A percentile compares a stretch with the other conserved stretches of the same genome.
phyloP scores from a whole-genome alignment of 2,329 filamentous ascomycete genomes.

The Clonostachys rhizophaga region DNA sequence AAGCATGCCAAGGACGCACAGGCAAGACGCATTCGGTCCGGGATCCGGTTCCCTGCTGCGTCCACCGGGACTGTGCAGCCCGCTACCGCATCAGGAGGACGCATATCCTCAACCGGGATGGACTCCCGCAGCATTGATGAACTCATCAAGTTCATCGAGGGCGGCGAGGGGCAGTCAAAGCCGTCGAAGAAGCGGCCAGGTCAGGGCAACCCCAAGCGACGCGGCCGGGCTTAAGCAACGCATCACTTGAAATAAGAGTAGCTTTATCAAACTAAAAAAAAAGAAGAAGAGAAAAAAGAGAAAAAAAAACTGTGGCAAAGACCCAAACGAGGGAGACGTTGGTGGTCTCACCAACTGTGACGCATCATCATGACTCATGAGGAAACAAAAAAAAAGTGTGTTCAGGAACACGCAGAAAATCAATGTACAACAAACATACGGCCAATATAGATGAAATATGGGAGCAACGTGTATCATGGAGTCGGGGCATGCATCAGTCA shows the following conservation, averaged over 20 bases:
- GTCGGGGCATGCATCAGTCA: too few relatives aligned
- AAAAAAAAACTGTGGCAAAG: background rate
- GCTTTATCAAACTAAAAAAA: constrained; percentile 3
- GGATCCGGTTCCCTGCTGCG: constrained; percentile 56
- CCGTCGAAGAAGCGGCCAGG: constrained; percentile 51
- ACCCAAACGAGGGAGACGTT: background rate
- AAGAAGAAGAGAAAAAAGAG: background rate
- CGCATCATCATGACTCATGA: background rate
- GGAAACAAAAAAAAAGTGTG: background rate
- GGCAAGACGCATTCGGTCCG: constrained; percentile 65
- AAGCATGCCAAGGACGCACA: constrained; percentile 89
- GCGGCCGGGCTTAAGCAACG: constrained; percentile 23
- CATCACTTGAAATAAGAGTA: constrained; percentile 1
- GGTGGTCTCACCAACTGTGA: background rate
- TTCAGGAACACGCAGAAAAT: background rate
- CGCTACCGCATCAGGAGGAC: constrained; percentile 16
- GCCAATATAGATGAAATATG: background rate
- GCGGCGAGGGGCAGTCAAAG: constrained; percentile 49
- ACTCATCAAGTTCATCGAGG: constrained; percentile 91
- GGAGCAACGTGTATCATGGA: too few relatives aligned
- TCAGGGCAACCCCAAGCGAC: constrained; percentile 51
- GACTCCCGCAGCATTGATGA: constrained; percentile 89
- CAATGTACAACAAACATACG: background rate
- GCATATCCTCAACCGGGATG: constrained; percentile 35
- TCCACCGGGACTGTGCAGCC: constrained; percentile 14